A percentile compares a stretch with the other conserved stretches of the same genome.
These are phyloP conservation scores for Cucurbita argyrosperma DNA, from an alignment of 306 rosid species.

Conservation along the genomic window DNA sequence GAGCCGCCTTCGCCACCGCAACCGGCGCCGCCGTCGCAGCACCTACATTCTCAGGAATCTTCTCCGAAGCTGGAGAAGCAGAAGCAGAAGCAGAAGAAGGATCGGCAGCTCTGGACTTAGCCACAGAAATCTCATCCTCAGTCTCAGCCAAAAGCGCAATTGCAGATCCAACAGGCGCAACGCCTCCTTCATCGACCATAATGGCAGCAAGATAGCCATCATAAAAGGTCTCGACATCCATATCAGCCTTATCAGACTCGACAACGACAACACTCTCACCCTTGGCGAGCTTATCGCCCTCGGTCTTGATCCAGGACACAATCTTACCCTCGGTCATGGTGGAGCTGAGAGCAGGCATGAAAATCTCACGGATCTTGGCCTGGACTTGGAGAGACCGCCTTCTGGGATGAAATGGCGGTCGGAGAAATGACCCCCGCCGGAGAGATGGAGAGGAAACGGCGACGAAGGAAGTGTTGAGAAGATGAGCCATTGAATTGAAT, in stretches of 20 bases:
- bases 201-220: slow-evolving; percentile 90
- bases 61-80: slow-evolving; percentile 9
- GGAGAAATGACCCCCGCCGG: slow-evolving; percentile 3
- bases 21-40: not conserved
- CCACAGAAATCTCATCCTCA: slow-evolving; percentile 61
- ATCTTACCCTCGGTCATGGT: slow-evolving; percentile 97
- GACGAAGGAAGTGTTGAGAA: slow-evolving; percentile 51
- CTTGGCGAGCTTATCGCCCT: slow-evolving; percentile 83
- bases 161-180: slow-evolving; percentile 79
- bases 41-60: slow-evolving; percentile 16
- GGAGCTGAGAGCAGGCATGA: slow-evolving; percentile 97
- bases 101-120: slow-evolving; percentile 51
- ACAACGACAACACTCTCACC: slow-evolving; percentile 98
- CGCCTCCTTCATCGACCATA: slow-evolving; percentile 81
- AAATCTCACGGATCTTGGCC: slow-evolving; percentile 92
- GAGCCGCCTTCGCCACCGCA: slow-evolving; percentile 6
- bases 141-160: slow-evolving; percentile 82
- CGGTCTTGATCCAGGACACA: slow-evolving; percentile 88
- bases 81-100: slow-evolving; percentile 14
- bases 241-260: slow-evolving; percentile 96
- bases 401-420: not conserved
- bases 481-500: slow-evolving; percentile 47
- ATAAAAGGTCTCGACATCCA: slow-evolving; percentile 97
- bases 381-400: slow-evolving; percentile 17
- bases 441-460: slow-evolving; percentile 28